Evolutionary conservation across 305 asterid genomes (phyloP), one percentile per base, ranked within the genome.

Genomic region (Fraxinus latifolia): DNA sequence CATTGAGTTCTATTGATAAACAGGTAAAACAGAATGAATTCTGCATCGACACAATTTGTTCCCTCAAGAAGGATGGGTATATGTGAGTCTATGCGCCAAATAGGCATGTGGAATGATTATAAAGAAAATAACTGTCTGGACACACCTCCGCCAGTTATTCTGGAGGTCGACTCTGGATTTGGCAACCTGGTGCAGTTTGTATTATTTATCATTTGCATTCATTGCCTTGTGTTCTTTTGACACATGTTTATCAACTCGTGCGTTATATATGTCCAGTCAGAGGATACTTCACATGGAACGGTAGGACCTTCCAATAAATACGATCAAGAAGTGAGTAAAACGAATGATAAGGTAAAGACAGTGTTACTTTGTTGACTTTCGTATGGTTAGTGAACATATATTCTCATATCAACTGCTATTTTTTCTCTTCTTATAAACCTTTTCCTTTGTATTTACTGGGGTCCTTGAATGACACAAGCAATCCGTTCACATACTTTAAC

Each of bases 81-180:
- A 76, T 95, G 89, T 21, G 98, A 95, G 36, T 92, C 96, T 2
- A 82, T 91, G 75, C 97, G 88, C 78, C 97, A 87, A 75, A 82
- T 95, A 87, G 86, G 87, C 82, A 89, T 89, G 94, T 95, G 98
- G 98, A 91, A 83, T 50, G 97, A 93, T 79, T 95, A 92, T 84
- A 89, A 87, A 88, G 93, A 84, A 25, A 85, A 83, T 88, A 88
- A 86, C 67, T 93, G 82, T 84, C 82, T 89, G 15, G 92, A 89
- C 19, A 39, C 91, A 25, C 83, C 94, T 83, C 85, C 90, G n/a
- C 85, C 91, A 29, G 34, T 87, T 82, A 84, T 91, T 87, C 84
- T 90, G 23, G 93, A 92, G 21, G 87, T 88, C 77, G 90, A 87
- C 60, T 77, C 91, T 74, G 90, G 89, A 76, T 85, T 89, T 31